Evolutionary conservation across 1,284 basidiomycete species (phyloP).

Genomic region (Apiotrichum brassicae): DNA sequence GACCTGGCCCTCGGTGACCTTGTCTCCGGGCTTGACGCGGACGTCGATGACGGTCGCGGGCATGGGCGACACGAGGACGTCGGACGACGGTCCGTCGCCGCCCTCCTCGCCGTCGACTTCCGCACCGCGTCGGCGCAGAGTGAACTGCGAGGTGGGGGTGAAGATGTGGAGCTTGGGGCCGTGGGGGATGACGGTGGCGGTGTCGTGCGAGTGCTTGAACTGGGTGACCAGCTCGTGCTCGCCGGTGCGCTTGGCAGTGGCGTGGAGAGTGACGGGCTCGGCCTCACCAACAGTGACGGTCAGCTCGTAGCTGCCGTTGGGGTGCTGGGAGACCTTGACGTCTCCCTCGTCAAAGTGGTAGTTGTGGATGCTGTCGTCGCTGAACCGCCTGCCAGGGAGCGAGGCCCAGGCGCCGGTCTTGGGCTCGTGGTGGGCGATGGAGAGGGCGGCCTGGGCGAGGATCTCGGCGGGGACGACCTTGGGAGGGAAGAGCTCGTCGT

Average conservation of each 20-base stretch:
- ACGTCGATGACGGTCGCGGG: conserved; percentile 83
- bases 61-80: conserved; percentile 59
- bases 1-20: conserved; percentile 70
- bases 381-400: conserved; percentile 65
- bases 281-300: conserved; percentile 10
- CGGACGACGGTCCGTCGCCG: conserved; percentile 8
- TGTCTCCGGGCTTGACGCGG: conserved; percentile 65
- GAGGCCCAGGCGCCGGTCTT: conserved; percentile 54
- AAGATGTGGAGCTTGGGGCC: conserved; percentile 40
- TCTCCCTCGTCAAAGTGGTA: conserved; percentile 30
- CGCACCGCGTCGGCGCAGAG: conserved; percentile 16
- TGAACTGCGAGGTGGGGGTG: conserved; percentile 25
- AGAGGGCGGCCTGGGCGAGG: conserved; percentile 72
- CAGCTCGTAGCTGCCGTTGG: conserved; percentile 19
- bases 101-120: conserved; percentile 19
- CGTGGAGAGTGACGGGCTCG: conserved; percentile 7
- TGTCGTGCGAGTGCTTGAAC: conserved; percentile 15
- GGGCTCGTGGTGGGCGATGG: conserved; percentile 60
- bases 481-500: conserved; percentile 65
- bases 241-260: conserved; percentile 9
- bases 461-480: conserved; percentile 56
- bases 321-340: conserved; percentile 18
- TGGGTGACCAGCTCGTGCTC: conserved; percentile 30
- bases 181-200: conserved; percentile 31
- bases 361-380: conserved; percentile 41